Conservation (phyloP, 192 early-diverging fungal genomes). For the Martensiomyces pterosporus region DNA sequence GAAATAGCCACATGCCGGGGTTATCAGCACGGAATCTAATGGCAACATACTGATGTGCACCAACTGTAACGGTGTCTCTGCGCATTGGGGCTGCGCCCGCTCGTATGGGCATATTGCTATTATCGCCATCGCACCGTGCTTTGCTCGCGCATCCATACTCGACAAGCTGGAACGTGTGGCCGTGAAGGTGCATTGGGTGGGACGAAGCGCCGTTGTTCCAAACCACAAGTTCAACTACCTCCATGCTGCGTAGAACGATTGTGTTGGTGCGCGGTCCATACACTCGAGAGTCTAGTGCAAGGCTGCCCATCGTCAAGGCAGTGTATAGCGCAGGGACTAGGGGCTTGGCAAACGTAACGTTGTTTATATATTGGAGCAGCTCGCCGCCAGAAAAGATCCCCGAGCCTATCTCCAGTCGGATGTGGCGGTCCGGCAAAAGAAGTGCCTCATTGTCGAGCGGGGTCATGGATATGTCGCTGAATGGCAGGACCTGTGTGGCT, state of each 20-base stretch:
- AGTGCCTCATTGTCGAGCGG: constrained; percentile 48
- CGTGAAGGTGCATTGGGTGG: constrained; percentile 74
- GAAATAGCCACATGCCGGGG: constrained; percentile 74
- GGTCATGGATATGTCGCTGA: constrained; percentile 36
- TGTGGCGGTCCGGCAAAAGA: constrained; percentile 34
- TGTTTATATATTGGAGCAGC: constrained; percentile 68
- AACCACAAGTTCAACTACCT: constrained; percentile 58
- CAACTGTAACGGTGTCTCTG: constrained; percentile 62
- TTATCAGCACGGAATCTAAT: constrained; percentile 70
- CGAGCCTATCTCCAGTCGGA: constrained; percentile 51
- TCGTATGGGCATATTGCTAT: no score
- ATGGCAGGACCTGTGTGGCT: no score
- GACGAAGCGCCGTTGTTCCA: constrained; percentile 59
- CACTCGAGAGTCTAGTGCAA: constrained; percentile 38
- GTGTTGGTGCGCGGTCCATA: constrained; percentile 57
- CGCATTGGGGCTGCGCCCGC: constrained; percentile 22
- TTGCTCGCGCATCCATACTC: constrained; percentile 35
- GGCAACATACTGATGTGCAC: constrained; percentile 50
- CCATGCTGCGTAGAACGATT: constrained; percentile 52
- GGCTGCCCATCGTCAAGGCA: constrained; percentile 49
- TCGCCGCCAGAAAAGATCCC: constrained; percentile 54
- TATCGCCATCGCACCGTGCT: constrained; percentile 44
- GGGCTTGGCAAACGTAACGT: constrained; percentile 54
- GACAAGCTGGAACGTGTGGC: constrained; percentile 66
- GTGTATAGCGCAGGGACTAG: constrained; percentile 57